A percentile compares a stretch with the other conserved stretches of the same genome.
These are phyloP conservation scores for Plasmodium malariae DNA, from an alignment of 169 alveolate genomes.

Conservation along the genomic window DNA sequence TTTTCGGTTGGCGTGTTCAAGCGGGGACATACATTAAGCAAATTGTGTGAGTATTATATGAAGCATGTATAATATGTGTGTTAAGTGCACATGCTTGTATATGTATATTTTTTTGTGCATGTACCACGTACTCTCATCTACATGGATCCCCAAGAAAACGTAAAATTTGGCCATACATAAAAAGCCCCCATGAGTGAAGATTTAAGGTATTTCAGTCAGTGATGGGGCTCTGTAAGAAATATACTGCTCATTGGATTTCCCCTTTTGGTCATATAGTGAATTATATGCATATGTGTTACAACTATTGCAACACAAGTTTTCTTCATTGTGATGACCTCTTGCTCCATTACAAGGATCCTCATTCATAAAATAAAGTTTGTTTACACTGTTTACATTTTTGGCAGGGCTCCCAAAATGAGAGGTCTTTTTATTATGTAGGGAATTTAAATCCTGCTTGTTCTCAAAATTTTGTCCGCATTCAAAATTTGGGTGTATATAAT, in stretches of 20 bases:
- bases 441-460: background rate
- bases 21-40: too few species aligned
- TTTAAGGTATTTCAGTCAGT: conserved; percentile 21
- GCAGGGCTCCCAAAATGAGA: conserved; percentile 8
- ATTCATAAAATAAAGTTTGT: background rate
- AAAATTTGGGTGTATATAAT: background rate
- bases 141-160: too few species aligned
- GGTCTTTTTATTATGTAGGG: background rate
- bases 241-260: background rate
- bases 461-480: background rate
- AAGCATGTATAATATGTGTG: too few species aligned
- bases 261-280: background rate
- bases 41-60: too few species aligned
- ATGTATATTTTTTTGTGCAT: too few species aligned
- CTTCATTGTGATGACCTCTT: background rate
- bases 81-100: too few species aligned
- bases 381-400: background rate
- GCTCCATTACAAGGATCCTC: background rate
- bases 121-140: too few species aligned
- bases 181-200: background rate
- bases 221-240: conserved; percentile 37
- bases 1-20: too few species aligned
- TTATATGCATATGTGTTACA: background rate
- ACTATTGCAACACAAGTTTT: background rate
- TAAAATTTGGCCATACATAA: background rate